A percentile compares a stretch with the other conserved stretches of the same genome.
Conservation (phyloP, 495 filamentous ascomycete genomes). For the Penicillium coprophilum region DNA sequence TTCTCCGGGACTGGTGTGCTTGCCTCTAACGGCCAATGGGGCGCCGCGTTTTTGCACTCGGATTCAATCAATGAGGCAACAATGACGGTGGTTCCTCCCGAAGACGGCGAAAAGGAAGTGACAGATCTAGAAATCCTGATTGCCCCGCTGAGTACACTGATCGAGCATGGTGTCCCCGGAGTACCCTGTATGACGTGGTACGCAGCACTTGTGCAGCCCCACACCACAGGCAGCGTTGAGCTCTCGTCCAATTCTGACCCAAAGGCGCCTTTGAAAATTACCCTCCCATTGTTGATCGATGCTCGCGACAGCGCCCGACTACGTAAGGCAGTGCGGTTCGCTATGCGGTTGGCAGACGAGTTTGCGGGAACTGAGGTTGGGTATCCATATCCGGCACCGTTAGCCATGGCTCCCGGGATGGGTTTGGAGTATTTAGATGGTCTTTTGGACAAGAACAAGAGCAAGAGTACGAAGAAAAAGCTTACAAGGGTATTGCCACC, state of each 20-base stretch:
- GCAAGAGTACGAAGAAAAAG: constrained; percentile 1
- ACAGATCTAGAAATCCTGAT: background rate
- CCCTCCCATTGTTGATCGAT: background rate
- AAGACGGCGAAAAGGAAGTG: background rate
- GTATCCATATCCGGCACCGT: constrained; percentile 1
- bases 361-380: background rate
- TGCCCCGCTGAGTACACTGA: background rate
- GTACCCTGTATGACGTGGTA: constrained; percentile 5
- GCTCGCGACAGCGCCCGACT: background rate
- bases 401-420: background rate
- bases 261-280: background rate
- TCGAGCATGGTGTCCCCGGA: constrained; percentile 2
- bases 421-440: background rate
- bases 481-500: background rate
- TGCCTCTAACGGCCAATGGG: background rate
- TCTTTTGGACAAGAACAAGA: background rate
- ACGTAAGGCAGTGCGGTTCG: constrained; percentile 3
- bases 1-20: background rate
- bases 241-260: background rate
- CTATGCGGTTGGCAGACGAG: constrained; percentile 4
- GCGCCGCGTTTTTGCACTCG: constrained; percentile 3
- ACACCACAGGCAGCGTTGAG: background rate
- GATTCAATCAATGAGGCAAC: background rate
- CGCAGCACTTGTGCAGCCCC: constrained; percentile 3
- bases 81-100: background rate